These are phyloP conservation scores for Cryphonectria naterciae DNA, from an alignment of 2,329 filamentous ascomycete species.

Conservation along the genomic window DNA sequence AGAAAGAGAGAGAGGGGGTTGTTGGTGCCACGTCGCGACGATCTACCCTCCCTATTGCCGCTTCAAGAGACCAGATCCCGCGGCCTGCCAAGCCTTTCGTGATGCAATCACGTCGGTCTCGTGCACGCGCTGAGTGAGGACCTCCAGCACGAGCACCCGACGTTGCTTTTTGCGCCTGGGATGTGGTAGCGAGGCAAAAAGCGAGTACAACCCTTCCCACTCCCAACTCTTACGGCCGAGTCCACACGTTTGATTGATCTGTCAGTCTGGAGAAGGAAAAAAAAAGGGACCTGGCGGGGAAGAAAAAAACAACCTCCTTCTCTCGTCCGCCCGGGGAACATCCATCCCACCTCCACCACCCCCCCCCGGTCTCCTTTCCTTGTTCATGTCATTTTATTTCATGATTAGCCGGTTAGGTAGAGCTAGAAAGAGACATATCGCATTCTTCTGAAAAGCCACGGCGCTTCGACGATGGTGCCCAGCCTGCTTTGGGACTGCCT, in stretches of 20 bases:
- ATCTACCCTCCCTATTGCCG: not conserved
- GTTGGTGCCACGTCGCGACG: slow-evolving; percentile 1
- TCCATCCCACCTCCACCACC: not conserved
- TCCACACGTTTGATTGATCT: not conserved
- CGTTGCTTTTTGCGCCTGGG: not conserved
- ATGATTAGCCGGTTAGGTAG: not conserved
- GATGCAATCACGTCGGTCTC: slow-evolving; percentile 1
- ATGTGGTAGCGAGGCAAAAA: not conserved
- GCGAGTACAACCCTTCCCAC: not conserved
- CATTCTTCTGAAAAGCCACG: not conserved
- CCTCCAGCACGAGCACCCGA: not conserved
- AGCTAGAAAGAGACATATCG: not conserved
- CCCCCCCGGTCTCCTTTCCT: no score
- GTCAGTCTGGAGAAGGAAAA: not conserved
- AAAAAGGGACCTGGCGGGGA: not conserved
- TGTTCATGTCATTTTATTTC: not conserved
- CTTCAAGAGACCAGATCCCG: not conserved
- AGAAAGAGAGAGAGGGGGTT: not conserved
- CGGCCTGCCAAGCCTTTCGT: not conserved
- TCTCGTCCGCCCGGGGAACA: not conserved
- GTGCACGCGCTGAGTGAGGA: not conserved
- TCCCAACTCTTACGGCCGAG: not conserved
- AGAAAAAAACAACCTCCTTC: not conserved
- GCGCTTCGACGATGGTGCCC: slow-evolving; percentile 1
- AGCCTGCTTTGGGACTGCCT: not conserved